These are phyloP conservation scores for Mycena crocata DNA, from an alignment of 768 basidiomycete genomes.

Conservation along the genomic window DNA sequence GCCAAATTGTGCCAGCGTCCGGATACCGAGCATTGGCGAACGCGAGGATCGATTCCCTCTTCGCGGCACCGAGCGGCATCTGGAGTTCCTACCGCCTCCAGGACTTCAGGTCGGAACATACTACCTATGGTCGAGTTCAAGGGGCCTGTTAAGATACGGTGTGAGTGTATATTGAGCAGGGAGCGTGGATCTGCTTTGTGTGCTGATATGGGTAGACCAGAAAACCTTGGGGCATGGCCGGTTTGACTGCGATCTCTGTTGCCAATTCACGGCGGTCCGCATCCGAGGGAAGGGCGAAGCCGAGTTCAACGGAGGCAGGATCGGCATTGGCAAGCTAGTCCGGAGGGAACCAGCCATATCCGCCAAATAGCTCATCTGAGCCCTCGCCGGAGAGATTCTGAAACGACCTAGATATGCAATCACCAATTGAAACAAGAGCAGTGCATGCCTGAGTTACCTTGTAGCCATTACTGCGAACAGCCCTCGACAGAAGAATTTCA, in stretches of 20 bases:
- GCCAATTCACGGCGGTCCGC: constrained; percentile 6
- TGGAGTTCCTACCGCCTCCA: not conserved
- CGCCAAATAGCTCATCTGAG: not conserved
- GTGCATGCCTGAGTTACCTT: no score
- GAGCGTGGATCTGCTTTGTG: not conserved
- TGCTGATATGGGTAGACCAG: not conserved
- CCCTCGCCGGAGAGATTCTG: not conserved
- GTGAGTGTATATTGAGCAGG: not conserved
- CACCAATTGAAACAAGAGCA: no score
- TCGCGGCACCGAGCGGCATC: not conserved
- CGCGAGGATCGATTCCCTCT: constrained; percentile 15
- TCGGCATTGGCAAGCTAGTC: not conserved
- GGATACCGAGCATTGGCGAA: constrained; percentile 1
- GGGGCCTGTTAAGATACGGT: not conserved
- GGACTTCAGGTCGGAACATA: not conserved
- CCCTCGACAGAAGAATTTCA: constrained; percentile 26
- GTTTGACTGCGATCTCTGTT: not conserved
- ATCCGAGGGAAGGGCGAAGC: constrained; percentile 12
- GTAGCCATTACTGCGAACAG: constrained; percentile 24
- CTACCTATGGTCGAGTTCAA: not conserved
- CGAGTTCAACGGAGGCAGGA: constrained; percentile 8
- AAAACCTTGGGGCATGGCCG: not conserved
- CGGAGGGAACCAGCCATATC: not conserved
- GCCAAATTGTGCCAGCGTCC: constrained; percentile 30
- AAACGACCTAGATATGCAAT: not conserved